Percentiles rank a stretch among this genome's conserved stretches.
Evolutionary conservation across 345 rosid species (phyloP).

Genomic region (Schrenkiella parvula): DNA sequence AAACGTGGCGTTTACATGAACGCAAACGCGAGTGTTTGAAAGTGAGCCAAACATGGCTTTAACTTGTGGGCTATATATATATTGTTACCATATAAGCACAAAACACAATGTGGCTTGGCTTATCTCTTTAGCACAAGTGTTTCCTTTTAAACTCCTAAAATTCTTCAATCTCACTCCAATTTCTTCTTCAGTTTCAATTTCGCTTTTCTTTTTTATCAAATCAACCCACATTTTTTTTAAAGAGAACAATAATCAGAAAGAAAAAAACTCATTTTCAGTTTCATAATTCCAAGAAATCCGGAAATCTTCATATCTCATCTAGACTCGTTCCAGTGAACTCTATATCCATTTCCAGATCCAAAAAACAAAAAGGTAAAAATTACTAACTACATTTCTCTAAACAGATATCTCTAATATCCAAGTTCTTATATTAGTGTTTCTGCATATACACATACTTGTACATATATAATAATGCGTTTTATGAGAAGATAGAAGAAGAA

Average conservation of each 20-base stretch:
- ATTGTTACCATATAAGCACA: conserved; percentile 8
- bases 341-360: conserved; percentile 24
- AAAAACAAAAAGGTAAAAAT: background rate
- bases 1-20: too few species aligned
- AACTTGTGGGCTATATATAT: conserved; percentile 13
- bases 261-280: background rate
- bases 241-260: background rate
- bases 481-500: background rate
- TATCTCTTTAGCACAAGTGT: conserved; percentile 21
- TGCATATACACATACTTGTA: background rate
- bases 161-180: background rate
- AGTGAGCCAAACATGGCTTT: conserved; percentile 9
- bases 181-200: background rate
- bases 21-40: conserved; percentile 10
- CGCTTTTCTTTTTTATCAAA: background rate
- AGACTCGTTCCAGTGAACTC: conserved; percentile 4
- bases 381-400: conserved; percentile 16
- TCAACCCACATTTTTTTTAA: background rate
- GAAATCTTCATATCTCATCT: background rate
- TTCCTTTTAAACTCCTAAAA: background rate
- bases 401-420: background rate
- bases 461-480: background rate
- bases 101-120: conserved; percentile 19
- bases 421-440: background rate
- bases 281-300: background rate